These are phyloP conservation scores for Neurospora discreta DNA, from an alignment of 495 filamentous ascomycete species.

Conservation along the genomic window DNA sequence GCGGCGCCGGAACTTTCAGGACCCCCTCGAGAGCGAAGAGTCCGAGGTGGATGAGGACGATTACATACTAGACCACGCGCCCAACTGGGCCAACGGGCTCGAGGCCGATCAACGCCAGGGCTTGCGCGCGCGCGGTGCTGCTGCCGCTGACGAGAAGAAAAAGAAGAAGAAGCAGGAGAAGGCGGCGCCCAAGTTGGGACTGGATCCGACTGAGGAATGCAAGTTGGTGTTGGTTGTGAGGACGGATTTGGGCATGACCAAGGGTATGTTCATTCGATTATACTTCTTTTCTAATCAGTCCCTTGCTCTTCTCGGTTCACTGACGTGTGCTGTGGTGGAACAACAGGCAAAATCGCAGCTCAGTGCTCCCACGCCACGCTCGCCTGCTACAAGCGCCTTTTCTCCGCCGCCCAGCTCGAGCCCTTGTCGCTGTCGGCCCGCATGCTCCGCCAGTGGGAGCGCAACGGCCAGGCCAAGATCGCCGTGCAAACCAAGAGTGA, in stretches of 20 bases:
- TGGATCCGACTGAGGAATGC: slow-evolving; percentile 60
- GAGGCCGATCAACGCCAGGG: slow-evolving; percentile 40
- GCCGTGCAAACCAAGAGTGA: slow-evolving; percentile 77
- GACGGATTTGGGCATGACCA: slow-evolving; percentile 92
- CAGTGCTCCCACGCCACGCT: slow-evolving; percentile 94
- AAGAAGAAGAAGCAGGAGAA: slow-evolving; percentile 2
- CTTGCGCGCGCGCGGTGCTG: slow-evolving; percentile 18
- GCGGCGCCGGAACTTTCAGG: slow-evolving; percentile 20
- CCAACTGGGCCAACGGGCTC: slow-evolving; percentile 45
- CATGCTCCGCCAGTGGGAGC: slow-evolving; percentile 79
- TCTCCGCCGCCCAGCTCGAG: slow-evolving; percentile 35
- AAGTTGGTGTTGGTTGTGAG: slow-evolving; percentile 89
- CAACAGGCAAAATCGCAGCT: slow-evolving; percentile 86
- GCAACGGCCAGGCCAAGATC: slow-evolving; percentile 77
- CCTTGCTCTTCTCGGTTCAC: background rate
- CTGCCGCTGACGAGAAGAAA: slow-evolving; percentile 6
- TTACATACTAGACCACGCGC: slow-evolving; percentile 43
- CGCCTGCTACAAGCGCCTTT: slow-evolving; percentile 83
- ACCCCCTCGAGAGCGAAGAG: slow-evolving; percentile 39
- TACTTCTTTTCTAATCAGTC: too few species aligned
- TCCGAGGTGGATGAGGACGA: slow-evolving; percentile 43
- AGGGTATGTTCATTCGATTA: slow-evolving; percentile 45
- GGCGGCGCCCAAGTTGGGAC: slow-evolving; percentile 1
- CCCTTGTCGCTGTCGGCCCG: slow-evolving; percentile 41
- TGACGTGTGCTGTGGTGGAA: background rate